These are phyloP conservation scores for Aspergillus leporis DNA, from an alignment of 495 filamentous ascomycete genomes.

Conservation along the genomic window DNA sequence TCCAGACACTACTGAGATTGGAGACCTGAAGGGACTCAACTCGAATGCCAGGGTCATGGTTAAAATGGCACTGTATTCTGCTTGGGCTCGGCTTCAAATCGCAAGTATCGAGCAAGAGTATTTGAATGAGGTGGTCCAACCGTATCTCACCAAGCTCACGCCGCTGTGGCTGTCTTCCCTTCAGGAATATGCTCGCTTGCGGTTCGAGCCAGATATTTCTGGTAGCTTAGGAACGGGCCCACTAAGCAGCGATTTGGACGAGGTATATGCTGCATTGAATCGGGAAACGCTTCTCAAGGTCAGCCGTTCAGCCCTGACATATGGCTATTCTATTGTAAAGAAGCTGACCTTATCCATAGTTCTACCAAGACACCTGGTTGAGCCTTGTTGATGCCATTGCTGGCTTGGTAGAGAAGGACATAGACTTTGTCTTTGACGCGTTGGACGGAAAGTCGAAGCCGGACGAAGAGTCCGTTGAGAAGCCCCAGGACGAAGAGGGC, in stretches of 20 bases:
- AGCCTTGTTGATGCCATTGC: conserved; percentile 97
- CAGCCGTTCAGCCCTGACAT: conserved; percentile 11
- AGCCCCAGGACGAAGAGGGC: conserved; percentile 45
- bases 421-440: conserved; percentile 95
- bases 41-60: conserved; percentile 99
- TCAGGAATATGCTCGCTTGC: conserved; percentile 87
- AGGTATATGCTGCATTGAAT: conserved; percentile 91
- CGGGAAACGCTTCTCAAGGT: conserved; percentile 85
- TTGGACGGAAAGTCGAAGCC: conserved; percentile 72
- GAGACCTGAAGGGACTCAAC: conserved; percentile 89
- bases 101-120: conserved; percentile 93
- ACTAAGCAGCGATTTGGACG: conserved; percentile 76
- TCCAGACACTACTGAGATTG: conserved; percentile 80
- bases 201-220: conserved; percentile 97
- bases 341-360: conserved; percentile 49
- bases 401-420: conserved; percentile 95
- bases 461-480: conserved; percentile 25
- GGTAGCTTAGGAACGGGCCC: conserved; percentile 71
- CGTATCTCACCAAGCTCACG: conserved; percentile 83
- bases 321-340: neutral
- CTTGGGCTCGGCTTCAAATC: conserved; percentile 98
- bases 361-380: conserved; percentile 97
- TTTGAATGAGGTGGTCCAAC: conserved; percentile 82
- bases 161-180: conserved; percentile 93
- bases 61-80: conserved; percentile 93